Conservation (phyloP, 2,329 filamentous ascomycete genomes). For the Cladophialophora chaetospira region DNA sequence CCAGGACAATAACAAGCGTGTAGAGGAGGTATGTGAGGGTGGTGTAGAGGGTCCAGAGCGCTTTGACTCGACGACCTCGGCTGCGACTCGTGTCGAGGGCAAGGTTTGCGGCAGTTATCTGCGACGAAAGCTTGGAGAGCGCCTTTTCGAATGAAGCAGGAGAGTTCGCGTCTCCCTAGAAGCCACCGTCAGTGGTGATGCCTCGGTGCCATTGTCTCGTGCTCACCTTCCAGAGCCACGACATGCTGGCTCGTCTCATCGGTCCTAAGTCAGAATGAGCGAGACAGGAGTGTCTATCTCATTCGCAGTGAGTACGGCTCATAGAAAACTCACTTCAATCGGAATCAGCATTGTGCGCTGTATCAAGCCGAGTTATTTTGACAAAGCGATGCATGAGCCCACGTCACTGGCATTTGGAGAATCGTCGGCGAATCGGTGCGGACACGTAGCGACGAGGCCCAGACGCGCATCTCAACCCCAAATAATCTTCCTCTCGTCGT, state of each 20-base stretch:
- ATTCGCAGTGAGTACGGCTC: not conserved
- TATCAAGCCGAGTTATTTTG: too few species aligned
- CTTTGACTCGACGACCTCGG: conserved; percentile 74
- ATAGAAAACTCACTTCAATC: not conserved
- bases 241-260: conserved; percentile 31
- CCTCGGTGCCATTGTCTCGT: conserved; percentile 1
- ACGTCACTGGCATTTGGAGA: not conserved
- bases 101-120: conserved; percentile 74
- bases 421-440: conserved; percentile 5
- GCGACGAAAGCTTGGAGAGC: conserved; percentile 76
- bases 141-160: conserved; percentile 92
- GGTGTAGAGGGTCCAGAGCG: conserved; percentile 87
- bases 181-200: conserved; percentile 1
- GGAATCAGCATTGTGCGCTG: not conserved
- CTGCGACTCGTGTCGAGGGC: conserved; percentile 73
- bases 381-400: too few species aligned
- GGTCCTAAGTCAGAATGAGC: not conserved
- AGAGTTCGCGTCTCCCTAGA: conserved; percentile 70
- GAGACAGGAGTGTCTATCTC: not conserved
- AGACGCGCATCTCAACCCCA: conserved; percentile 16
- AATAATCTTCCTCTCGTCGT: not conserved
- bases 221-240: conserved; percentile 31
- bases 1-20: conserved; percentile 75
- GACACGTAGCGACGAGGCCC: conserved; percentile 6
- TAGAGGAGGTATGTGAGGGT: conserved; percentile 89